Conservation (phyloP, 1,284 basidiomycete genomes). For the Jaminaea rosea region DNA sequence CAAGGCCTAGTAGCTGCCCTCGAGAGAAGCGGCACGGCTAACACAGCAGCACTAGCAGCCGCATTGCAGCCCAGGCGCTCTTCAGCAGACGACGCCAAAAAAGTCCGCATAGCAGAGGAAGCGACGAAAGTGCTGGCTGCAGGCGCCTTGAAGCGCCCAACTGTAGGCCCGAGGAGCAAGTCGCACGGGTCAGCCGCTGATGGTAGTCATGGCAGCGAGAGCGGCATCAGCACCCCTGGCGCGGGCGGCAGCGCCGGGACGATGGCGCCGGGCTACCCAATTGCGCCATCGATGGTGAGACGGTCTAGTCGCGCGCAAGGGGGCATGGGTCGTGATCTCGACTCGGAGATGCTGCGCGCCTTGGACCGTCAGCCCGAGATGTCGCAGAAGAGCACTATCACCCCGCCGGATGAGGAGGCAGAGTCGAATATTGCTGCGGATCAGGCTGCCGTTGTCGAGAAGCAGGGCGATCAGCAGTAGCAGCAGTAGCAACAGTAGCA, state of each 20-base stretch:
- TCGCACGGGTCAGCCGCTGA: conserved; percentile 2
- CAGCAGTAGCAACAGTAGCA: too few species aligned
- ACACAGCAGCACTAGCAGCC: conserved; percentile 6
- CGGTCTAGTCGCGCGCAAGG: conserved; percentile 31
- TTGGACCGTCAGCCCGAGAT: neutral
- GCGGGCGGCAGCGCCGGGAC: neutral
- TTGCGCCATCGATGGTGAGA: conserved; percentile 12
- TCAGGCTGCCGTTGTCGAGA: too few species aligned
- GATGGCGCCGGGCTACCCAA: neutral
- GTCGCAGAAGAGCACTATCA: too few species aligned
- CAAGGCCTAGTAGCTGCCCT: neutral
- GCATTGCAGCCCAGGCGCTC: conserved; percentile 5
- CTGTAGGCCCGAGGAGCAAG: neutral
- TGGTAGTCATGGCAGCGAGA: neutral
- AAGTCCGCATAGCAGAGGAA: neutral
- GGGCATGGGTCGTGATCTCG: conserved; percentile 35
- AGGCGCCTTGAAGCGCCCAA: neutral
- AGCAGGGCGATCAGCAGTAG: too few species aligned
- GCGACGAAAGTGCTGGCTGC: too few species aligned
- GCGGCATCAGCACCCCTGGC: neutral
- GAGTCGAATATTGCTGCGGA: too few species aligned
- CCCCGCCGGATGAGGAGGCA: conserved; percentile 5
- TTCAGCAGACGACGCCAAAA: conserved; percentile 1
- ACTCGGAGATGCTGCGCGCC: conserved; percentile 23
- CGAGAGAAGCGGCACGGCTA: neutral